Evolutionary conservation across 1,284 basidiomycete species (phyloP).

Genomic region (Cryptococcus sp.): DNA sequence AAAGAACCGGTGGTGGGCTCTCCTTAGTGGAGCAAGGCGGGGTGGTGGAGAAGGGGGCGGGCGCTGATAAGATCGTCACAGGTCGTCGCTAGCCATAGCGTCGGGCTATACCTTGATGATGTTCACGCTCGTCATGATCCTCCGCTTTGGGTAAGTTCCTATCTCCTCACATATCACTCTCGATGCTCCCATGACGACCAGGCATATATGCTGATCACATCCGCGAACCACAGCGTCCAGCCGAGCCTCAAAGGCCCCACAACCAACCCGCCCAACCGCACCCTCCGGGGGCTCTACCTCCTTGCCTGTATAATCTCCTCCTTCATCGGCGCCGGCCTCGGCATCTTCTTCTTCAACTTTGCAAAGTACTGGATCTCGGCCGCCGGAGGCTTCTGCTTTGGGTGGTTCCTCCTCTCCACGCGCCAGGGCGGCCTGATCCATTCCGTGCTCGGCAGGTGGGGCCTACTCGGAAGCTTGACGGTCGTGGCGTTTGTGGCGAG

Average conservation of each 20-base stretch:
- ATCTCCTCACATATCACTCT: background rate
- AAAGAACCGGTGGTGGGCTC: conserved; percentile 78
- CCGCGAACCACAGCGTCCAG: conserved; percentile 28
- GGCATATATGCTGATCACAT: background rate
- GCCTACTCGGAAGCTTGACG: conserved; percentile 66
- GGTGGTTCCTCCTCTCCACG: conserved; percentile 81
- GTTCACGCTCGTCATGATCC: conserved; percentile 79
- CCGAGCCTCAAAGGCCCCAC: conserved; percentile 55
- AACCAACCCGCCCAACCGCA: conserved; percentile 71
- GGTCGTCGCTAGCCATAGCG: conserved; percentile 88
- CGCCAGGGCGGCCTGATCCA: conserved; percentile 75
- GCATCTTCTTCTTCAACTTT: conserved; percentile 83
- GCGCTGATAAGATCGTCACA: conserved; percentile 38
- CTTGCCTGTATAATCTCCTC: conserved; percentile 76
- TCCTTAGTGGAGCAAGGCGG: too few relatives aligned
- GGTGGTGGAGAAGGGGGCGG: background rate
- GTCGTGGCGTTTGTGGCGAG: conserved; percentile 61
- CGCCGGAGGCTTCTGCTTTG: conserved; percentile 84
- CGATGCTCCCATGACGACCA: background rate
- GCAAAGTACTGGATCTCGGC: conserved; percentile 80
- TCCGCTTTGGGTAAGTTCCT: conserved; percentile 69
- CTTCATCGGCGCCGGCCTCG: conserved; percentile 72
- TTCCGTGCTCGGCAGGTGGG: conserved; percentile 72
- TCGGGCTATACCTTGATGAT: conserved; percentile 85
- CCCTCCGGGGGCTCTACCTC: conserved; percentile 83